Base-by-base conservation (phyloP, 805 yeast genomes). In the Myxozyma lipomycoides region DNA sequence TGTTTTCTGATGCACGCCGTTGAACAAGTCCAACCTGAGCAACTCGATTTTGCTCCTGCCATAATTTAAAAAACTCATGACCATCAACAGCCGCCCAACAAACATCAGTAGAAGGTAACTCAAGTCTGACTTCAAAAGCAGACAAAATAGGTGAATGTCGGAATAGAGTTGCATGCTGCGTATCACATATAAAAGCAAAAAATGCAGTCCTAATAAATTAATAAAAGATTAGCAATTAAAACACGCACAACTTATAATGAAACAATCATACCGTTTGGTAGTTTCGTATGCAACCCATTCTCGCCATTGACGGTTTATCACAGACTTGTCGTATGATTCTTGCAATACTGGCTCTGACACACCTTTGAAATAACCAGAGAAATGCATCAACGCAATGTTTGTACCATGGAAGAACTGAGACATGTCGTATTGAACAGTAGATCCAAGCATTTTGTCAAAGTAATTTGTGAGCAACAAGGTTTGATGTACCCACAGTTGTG, bases 281-380 rank as follows among this genome's bases (percentile, higher is more conserved):
- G 73, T 63, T 55, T 78, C 82, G 55, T 70, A 72, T 22, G 64
- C 50, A 2, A 72, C 66, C 82, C 82, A 78, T 19, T 70, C 67
- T 6, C 60, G 51, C 82, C 82, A 78, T 41, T 58, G 60, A 23
- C 30, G 44, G 23, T 57, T 60, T 18, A 54, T 49, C 4, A 36
- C 45, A 4, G 45, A 61, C 1, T 40, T 35, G 35, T 60, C 58
- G 15, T 48, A 22, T 22, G 46, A 45, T 32, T 51, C 56, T 1
- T 46, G 44, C 9, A 62, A 43, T 12, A 48, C 45, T 1, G 66
- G 64, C 21, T 58, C 59, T n/a, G 38, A 40, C 36, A 46, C 36
- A n/a, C 61, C 64, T 26, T 55, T 61, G n/a, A 64, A 42, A 34
- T 53, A 61, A n/a, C 68, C 68, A 1, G 68, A 62, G 32, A 64